Evolutionary conservation across 208 protist species (phyloP).

Genomic region (Wallacemonas rigidus): DNA sequence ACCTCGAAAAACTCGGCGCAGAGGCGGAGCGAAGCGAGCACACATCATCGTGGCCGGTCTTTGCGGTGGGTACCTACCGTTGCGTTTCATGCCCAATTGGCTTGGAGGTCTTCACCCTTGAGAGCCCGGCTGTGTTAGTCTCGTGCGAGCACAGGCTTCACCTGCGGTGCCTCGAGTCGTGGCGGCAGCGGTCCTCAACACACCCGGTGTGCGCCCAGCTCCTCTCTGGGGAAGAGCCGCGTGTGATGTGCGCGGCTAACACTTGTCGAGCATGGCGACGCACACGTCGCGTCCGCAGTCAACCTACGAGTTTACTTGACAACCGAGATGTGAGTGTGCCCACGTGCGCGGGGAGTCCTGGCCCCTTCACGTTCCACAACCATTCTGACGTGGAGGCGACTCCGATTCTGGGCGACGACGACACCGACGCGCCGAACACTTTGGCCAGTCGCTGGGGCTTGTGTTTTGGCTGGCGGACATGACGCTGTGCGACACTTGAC

Average conservation of each 20-base stretch:
- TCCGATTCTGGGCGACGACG: too few relatives aligned
- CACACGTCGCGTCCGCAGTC: background rate
- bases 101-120: conserved; percentile 74
- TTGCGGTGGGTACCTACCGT: conserved; percentile 71
- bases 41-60: conserved; percentile 38
- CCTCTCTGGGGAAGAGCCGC: conserved; percentile 42
- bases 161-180: conserved; percentile 79
- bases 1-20: background rate
- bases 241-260: conserved; percentile 49
- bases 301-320: too few relatives aligned
- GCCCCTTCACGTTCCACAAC: too few relatives aligned
- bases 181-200: conserved; percentile 63
- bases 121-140: conserved; percentile 82
- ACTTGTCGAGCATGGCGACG: conserved; percentile 17
- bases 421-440: too few relatives aligned
- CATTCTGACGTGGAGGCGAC: too few relatives aligned
- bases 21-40: background rate
- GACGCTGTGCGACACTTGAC: too few relatives aligned
- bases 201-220: conserved; percentile 66
- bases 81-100: conserved; percentile 78
- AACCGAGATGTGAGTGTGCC: too few relatives aligned
- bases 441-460: too few relatives aligned
- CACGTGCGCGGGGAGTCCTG: too few relatives aligned
- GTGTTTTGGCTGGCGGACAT: too few relatives aligned
- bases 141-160: conserved; percentile 81